Base-by-base conservation (phyloP, 2,329 filamentous ascomycete species). In the Aureobasidium sp. region DNA sequence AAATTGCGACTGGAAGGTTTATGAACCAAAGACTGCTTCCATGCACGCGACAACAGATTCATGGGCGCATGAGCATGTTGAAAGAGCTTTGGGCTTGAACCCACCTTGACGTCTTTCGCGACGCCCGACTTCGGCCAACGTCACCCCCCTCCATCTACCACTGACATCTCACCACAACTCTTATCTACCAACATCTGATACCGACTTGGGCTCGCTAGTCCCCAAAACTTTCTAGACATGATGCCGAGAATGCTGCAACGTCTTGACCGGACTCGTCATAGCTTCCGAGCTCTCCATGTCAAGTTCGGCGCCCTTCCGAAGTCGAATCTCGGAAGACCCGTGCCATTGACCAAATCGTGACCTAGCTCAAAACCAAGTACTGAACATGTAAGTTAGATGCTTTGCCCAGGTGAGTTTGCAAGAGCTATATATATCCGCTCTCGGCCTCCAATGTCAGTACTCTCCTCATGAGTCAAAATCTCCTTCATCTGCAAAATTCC, bases 61-160 rank as follows among this genome's bases (percentile, higher is more conserved):
- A 60, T 60, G 35, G 57, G 57, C 57, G 57, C 45, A 60, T 50
- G 45, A 39, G 19, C 47, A 45, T 42, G 50, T 57, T 45, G 53
- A 57, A 27, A 45, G 35, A 15, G 39, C 19, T 45, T 33, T 22
- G 6, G 27, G 4, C 3, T 31, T 6, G 17, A 45, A 45, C 8
- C 39, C 53, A 57, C 37, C 11, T 33, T 17, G 24, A 40, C 22
- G 53, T 57, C 45, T 29, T 29, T 29, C 3, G 24, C 24, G 14
- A 29, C 14, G 5, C 5, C 53, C 53, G 53, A 57, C 39, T 5
- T 57, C 53, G 53, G 22, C 45, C 9, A 48, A 17, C 22, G 14
- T 24, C 22, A 24, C 22, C 2, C 44, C 22, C 2, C 44, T 47
- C 14, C 22, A 19, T 45, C 42, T n/a, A 39, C 37, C 19, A 22